A percentile compares a stretch with the other conserved stretches of the same genome.
phyloP scores from a whole-genome alignment of 2,329 filamentous ascomycete genomes.

The Xylaria sp. region DNA sequence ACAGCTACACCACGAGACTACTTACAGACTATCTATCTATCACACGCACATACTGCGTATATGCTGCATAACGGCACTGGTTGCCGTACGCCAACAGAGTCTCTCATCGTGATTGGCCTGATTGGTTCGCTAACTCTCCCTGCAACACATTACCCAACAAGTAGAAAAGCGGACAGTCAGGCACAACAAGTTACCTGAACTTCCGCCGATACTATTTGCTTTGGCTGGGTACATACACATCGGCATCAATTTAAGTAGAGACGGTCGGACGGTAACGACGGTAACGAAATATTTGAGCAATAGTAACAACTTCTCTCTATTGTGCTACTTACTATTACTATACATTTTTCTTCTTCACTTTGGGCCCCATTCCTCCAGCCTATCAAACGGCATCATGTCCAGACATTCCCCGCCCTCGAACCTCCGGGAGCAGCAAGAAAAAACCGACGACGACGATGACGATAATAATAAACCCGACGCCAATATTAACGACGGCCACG shows the following conservation, averaged over 20 bases:
- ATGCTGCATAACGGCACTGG: not conserved
- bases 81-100: not conserved
- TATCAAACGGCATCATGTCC: constrained; percentile 4
- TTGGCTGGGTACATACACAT: not conserved
- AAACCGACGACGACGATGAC: not conserved
- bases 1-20: not conserved
- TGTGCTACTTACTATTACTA: not conserved
- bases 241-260: not conserved
- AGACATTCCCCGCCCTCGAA: constrained; percentile 10
- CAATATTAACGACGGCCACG: not conserved
- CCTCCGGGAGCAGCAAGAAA: not conserved
- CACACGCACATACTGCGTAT: not conserved
- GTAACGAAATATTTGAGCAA: not conserved
- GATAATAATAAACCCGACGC: not conserved
- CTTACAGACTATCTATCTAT: not conserved
- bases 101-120: constrained; percentile 3
- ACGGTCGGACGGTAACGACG: not conserved
- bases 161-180: not conserved
- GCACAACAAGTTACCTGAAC: not conserved
- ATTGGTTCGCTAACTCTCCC: not conserved
- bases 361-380: not conserved
- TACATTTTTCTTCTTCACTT: not conserved
- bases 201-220: not conserved
- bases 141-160: not conserved
- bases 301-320: not conserved